A percentile compares a stretch with the other conserved stretches of the same genome.
Evolutionary conservation across 176 grass and related monocot species (phyloP).

Genomic region (Carex littledalei): DNA sequence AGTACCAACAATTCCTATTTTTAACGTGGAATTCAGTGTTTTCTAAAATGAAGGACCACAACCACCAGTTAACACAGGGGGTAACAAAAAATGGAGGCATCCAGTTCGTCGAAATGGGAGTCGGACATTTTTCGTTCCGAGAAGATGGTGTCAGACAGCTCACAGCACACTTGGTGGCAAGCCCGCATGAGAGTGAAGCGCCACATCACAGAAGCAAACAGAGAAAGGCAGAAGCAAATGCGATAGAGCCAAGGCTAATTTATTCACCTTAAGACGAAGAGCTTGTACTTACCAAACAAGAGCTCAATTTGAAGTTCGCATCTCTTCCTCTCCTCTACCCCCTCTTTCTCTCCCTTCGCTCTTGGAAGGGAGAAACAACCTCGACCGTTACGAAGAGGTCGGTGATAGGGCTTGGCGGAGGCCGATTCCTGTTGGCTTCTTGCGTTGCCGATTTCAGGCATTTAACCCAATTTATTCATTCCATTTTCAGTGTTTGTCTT

Average conservation of each 20-base stretch:
- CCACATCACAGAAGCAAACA: slow-evolving; percentile 6
- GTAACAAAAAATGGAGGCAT: not conserved
- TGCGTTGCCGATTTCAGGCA: not conserved
- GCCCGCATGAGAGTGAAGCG: not conserved
- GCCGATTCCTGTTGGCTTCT: slow-evolving; percentile 5
- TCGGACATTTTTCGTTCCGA: not conserved
- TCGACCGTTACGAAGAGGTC: slow-evolving; percentile 5
- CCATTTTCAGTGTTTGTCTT: not conserved
- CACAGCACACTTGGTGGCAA: not conserved
- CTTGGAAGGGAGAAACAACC: not conserved
- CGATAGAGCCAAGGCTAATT: not conserved
- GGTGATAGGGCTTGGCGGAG: not conserved
- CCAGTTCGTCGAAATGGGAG: not conserved
- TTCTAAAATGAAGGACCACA: no score
- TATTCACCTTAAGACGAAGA: not conserved
- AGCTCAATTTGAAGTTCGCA: slow-evolving; percentile 18
- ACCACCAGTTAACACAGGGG: no score
- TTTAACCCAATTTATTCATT: not conserved
- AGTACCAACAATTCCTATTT: not conserved
- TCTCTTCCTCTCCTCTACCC: not conserved
- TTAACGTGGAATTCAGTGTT: not conserved
- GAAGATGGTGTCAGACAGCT: not conserved
- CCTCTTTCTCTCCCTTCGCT: not conserved
- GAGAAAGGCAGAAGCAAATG: not conserved
- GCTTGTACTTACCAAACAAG: not conserved